Conservation (phyloP, 2,329 filamentous ascomycete genomes). For the Apiospora malaysiana region DNA sequence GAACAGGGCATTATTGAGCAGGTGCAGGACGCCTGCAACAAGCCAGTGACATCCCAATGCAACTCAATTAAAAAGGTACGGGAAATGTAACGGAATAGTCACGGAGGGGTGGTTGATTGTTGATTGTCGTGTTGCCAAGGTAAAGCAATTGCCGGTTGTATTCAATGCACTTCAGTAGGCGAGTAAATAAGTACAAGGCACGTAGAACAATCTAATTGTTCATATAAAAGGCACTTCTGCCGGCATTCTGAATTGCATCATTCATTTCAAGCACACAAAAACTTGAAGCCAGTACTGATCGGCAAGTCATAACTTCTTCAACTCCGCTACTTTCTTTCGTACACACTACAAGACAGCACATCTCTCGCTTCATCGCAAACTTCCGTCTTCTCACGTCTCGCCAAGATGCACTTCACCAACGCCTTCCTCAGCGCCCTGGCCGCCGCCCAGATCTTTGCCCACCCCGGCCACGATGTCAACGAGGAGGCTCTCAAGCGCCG, state of each 20-base stretch:
- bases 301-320: not conserved
- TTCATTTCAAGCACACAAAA: not conserved
- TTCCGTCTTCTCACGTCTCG: not conserved
- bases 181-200: not conserved
- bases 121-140: not conserved
- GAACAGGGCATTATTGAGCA: not conserved
- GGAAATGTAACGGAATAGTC: not conserved
- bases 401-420: conserved; percentile 35
- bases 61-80: not conserved
- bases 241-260: not conserved
- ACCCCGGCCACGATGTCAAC: conserved; percentile 55
- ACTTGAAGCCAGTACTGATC: not conserved
- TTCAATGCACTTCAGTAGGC: not conserved
- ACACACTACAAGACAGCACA: not conserved
- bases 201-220: not conserved
- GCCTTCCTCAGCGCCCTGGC: conserved; percentile 31
- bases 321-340: not conserved
- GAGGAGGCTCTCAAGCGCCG: conserved; percentile 57
- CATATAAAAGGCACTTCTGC: not conserved
- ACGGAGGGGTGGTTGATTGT: not conserved
- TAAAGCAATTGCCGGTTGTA: not conserved
- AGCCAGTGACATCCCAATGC: not conserved
- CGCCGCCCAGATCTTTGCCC: conserved; percentile 39
- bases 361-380: not conserved
- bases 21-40: not conserved